phyloP scores from a whole-genome alignment of 495 filamentous ascomycete species.

The Aspergillus ostianus region DNA sequence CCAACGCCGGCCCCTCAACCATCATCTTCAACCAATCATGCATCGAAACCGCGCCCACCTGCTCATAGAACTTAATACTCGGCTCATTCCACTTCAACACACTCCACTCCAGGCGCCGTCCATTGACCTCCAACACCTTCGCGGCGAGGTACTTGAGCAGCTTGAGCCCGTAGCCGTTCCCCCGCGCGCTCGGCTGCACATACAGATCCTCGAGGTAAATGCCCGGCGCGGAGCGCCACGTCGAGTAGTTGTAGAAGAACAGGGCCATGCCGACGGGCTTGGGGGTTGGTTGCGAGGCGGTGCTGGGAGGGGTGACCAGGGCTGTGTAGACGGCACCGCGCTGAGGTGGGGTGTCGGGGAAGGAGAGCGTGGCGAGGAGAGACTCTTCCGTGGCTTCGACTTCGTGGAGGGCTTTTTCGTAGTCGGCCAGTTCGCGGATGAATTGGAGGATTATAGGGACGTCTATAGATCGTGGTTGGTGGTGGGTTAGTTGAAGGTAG shows the following conservation, averaged over 20 bases:
- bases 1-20: conserved; percentile 71
- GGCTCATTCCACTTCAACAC: conserved; percentile 90
- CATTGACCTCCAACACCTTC: conserved; percentile 62
- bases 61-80: conserved; percentile 79
- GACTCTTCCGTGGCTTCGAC: conserved; percentile 76
- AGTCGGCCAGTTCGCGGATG: conserved; percentile 85
- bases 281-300: conserved; percentile 26
- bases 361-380: conserved; percentile 76
- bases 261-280: conserved; percentile 58
- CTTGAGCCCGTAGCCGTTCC: conserved; percentile 74
- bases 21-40: conserved; percentile 91
- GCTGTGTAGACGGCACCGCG: conserved; percentile 45
- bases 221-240: conserved; percentile 82
- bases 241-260: conserved; percentile 74
- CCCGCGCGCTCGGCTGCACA: conserved; percentile 67
- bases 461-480: conserved; percentile 53
- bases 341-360: conserved; percentile 48
- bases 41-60: conserved; percentile 77
- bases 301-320: conserved; percentile 36
- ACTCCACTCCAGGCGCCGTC: conserved; percentile 84
- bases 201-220: conserved; percentile 96
- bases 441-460: conserved; percentile 76
- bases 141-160: conserved; percentile 78
- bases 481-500: conserved; percentile 11
- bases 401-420: conserved; percentile 67